Base-by-base conservation (phyloP, 306 rosid species). In the Lotus japonicus region DNA sequence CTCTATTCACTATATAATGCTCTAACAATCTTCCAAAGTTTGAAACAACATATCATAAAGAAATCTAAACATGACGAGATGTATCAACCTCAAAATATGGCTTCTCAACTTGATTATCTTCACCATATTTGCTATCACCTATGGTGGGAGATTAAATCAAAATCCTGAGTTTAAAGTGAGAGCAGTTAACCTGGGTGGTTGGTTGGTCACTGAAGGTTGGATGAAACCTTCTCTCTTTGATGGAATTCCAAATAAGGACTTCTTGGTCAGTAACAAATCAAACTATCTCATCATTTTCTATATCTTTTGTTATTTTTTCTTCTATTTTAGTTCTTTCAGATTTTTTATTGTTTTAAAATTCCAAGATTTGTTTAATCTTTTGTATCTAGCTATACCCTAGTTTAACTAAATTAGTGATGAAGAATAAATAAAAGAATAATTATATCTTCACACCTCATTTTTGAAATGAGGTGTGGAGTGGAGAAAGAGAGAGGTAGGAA, bases 151-250 rank as follows among this genome's bases (percentile, higher is more conserved):
- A 23, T 2, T 4, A 7, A 7, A 48, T 69, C 54, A 48, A 1
- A 31, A 31, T 31, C 36, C 36, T 0, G 46, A 41, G 11, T 72
- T 72, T 68, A 18, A 38, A 48, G 62, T 86, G 9, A 88, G 10
- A 76, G 89, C 95, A 6, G 95, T 91, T 42, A 88, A 81, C 65
- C 71, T 91, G 1, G 97, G 97, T 41, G 95, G 95, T 17, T 91
- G 97, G 95, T 76, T 91, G 1, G 91, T 88, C 4, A 83, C 90
- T 4, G 97, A 91, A 78, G 97, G 95, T 66, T 91, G 95, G 97
- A 91, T 91, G 2, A 83, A 88, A 74, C 97, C 95, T 67, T 83
- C 90, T 58, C 92, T 91, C 26, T 88, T 91, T 11, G 92, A 88
- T 55, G 91, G 80, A 53, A 88, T 91, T 55, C 88, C 87, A 54